Conservation (phyloP, 495 filamentous ascomycete genomes). For the Aspergillus bridgeri region DNA sequence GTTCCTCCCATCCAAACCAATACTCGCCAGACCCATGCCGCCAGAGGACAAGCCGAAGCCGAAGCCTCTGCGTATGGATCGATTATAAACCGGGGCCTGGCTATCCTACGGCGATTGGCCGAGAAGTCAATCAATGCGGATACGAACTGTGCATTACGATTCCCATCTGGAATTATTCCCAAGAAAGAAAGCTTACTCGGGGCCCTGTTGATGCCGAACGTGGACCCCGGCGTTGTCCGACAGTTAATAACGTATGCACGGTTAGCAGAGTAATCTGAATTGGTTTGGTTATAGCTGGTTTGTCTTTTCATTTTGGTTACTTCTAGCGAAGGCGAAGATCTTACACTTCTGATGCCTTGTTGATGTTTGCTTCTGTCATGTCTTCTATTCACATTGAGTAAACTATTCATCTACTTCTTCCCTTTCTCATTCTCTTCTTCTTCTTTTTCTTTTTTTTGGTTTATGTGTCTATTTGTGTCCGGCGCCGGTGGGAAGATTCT, state of each 20-base stretch:
- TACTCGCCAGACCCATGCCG: conserved; percentile 29
- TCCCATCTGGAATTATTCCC: conserved; percentile 66
- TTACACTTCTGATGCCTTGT: conserved; percentile 20
- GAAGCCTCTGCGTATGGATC: conserved; percentile 47
- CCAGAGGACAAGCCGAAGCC: conserved; percentile 35
- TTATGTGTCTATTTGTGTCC: conserved; percentile 16
- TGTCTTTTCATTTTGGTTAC: conserved; percentile 28
- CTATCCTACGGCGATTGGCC: conserved; percentile 63
- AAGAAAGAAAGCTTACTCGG: conserved; percentile 67
- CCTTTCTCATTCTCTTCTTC: too few relatives aligned
- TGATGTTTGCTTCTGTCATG: conserved; percentile 29
- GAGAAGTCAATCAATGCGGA: conserved; percentile 69
- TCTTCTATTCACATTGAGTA: conserved; percentile 24
- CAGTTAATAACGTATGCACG: conserved; percentile 70
- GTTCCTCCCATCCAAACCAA: conserved; percentile 32
- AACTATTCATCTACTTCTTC: conserved; percentile 12
- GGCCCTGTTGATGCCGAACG: conserved; percentile 61
- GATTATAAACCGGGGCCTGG: conserved; percentile 68
- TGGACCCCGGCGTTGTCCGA: conserved; percentile 59
- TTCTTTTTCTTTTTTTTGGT: conserved; percentile 14
- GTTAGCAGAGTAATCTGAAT: conserved; percentile 43
- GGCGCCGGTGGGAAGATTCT: conserved; percentile 29
- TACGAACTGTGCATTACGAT: conserved; percentile 32
- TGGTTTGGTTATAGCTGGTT: conserved; percentile 24
- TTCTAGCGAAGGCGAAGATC: conserved; percentile 19